A percentile compares a stretch with the other conserved stretches of the same genome.
phyloP scores from a whole-genome alignment of 306 rosid species.

The Pterocarpus macrocarpus region DNA sequence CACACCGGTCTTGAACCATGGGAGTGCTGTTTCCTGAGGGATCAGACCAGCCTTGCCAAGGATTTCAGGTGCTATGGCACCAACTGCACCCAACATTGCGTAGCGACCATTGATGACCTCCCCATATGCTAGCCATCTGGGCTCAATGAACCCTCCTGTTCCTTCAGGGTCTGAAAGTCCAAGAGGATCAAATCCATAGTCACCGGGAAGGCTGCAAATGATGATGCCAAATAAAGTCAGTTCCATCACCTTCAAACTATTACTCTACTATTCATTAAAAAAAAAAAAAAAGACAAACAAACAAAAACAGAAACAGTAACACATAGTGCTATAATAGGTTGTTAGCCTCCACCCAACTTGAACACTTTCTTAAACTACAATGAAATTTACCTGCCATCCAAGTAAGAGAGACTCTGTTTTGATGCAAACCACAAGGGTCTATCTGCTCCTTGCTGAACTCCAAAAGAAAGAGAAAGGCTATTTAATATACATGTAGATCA shows the following conservation, averaged over 20 bases:
- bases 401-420: slow-evolving; percentile 93
- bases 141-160: slow-evolving; percentile 96
- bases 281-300: too few species aligned
- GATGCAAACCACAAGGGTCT: slow-evolving; percentile 98
- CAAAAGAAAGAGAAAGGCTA: slow-evolving; percentile 21
- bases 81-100: slow-evolving; percentile 90
- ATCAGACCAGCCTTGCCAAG: slow-evolving; percentile 78
- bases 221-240: slow-evolving; percentile 35
- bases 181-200: slow-evolving; percentile 90
- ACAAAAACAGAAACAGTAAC: not conserved
- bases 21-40: slow-evolving; percentile 91
- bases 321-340: not conserved
- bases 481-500: not conserved
- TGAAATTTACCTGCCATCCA: slow-evolving; percentile 88
- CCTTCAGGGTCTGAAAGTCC: slow-evolving; percentile 99
- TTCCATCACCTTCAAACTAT: not conserved
- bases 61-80: slow-evolving; percentile 91
- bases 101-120: slow-evolving; percentile 87
- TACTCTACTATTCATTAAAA: not conserved
- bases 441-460: slow-evolving; percentile 85
- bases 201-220: slow-evolving; percentile 85
- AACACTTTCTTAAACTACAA: not conserved
- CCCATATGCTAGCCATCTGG: slow-evolving; percentile 94
- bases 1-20: slow-evolving; percentile 96
- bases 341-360: not conserved